These are phyloP conservation scores for Paecilomyces formosus DNA, from an alignment of 2,329 filamentous ascomycete species.

Conservation along the genomic window DNA sequence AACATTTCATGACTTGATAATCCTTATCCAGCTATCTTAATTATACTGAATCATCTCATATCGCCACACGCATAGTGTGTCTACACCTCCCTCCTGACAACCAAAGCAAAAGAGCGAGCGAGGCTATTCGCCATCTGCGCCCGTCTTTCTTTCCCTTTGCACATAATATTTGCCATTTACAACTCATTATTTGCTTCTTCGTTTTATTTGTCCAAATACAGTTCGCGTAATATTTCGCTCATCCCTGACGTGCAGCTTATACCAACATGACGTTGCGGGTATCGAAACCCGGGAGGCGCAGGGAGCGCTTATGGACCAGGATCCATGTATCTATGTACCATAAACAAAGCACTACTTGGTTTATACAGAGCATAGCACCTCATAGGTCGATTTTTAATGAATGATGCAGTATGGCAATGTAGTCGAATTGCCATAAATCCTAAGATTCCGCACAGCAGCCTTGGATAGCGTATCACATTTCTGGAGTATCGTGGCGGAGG, in stretches of 20 bases:
- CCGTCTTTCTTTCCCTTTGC: not conserved
- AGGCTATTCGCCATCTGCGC: not conserved
- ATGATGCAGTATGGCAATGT: too few relatives aligned
- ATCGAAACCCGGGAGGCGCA: not conserved
- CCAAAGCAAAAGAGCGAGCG: not conserved
- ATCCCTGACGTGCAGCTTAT: not conserved
- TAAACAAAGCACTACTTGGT: too few relatives aligned
- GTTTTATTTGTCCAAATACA: constrained; percentile 1
- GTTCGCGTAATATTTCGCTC: not conserved
- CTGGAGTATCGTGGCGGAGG: not conserved
- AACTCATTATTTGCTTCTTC: too few relatives aligned
- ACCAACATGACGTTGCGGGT: not conserved
- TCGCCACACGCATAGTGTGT: not conserved
- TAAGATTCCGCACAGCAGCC: not conserved
- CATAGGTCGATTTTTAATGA: too few relatives aligned
- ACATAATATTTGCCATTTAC: not conserved
- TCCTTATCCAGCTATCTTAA: too few relatives aligned
- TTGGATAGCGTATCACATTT: not conserved
- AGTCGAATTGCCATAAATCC: too few relatives aligned
- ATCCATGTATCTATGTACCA: not conserved
- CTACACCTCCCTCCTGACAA: not conserved
- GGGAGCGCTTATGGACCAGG: not conserved
- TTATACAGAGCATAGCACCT: too few relatives aligned
- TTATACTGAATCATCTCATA: not conserved
- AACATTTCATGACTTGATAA: too few relatives aligned